Conservation (phyloP, 164 flowering plant genomes). For the Vitis rupestris region DNA sequence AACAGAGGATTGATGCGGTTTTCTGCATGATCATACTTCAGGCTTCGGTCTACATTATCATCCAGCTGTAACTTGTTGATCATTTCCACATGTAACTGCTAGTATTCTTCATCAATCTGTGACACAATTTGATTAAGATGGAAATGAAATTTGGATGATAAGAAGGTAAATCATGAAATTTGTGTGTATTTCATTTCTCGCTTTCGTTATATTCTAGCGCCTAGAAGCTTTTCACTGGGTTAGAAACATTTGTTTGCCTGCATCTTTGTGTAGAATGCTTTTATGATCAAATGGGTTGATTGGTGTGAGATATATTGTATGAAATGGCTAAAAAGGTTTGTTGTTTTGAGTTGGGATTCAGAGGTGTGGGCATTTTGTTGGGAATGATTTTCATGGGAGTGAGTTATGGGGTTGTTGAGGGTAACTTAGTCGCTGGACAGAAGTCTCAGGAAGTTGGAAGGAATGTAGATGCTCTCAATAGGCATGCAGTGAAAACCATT, state of each 20-base stretch:
- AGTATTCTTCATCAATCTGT: too few species aligned
- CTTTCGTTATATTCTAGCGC: too few species aligned
- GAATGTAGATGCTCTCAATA: slow-evolving; percentile 7
- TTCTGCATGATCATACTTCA: too few species aligned
- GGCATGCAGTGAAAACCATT: not conserved
- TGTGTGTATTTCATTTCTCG: not conserved
- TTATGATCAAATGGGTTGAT: not conserved
- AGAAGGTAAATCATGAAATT: slow-evolving; percentile 24
- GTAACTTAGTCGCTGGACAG: not conserved
- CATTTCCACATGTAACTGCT: too few species aligned
- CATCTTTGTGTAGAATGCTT: too few species aligned
- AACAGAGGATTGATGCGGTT: too few species aligned
- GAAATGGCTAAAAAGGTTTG: not conserved
- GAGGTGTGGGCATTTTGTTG: slow-evolving; percentile 6
- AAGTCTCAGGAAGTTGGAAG: slow-evolving; percentile 11
- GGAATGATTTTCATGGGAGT: not conserved
- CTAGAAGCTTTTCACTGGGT: too few species aligned
- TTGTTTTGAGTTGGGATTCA: not conserved
- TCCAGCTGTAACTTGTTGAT: too few species aligned
- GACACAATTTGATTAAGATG: too few species aligned
- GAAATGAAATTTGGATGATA: slow-evolving; percentile 15
- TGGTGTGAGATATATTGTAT: not conserved
- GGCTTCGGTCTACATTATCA: too few species aligned
- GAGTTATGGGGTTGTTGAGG: slow-evolving; percentile 2
- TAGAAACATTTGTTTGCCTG: not conserved